phyloP scores from a whole-genome alignment of 1,284 basidiomycete species.

The Termitomyces sp. region DNA sequence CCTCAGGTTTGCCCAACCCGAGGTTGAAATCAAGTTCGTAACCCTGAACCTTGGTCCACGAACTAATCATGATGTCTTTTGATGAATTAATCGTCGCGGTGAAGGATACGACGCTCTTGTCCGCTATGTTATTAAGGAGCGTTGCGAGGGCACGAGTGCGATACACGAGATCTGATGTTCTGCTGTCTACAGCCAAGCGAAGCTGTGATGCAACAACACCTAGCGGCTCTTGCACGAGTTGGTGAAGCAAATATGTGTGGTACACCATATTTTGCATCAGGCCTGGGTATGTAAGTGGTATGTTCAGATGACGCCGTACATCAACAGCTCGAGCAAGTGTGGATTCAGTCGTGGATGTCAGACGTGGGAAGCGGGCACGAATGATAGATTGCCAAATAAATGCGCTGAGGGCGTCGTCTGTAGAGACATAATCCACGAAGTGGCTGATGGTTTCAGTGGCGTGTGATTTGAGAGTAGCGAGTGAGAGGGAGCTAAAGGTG shows the following conservation, averaged over 20 bases:
- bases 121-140: constrained; percentile 13
- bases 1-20: constrained; percentile 21
- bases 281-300: constrained; percentile 23
- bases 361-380: constrained; percentile 22
- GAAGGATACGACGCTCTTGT: constrained; percentile 16
- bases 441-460: constrained; percentile 14
- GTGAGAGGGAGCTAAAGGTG: constrained; percentile 9
- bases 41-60: constrained; percentile 22
- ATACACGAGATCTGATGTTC: constrained; percentile 17
- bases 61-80: constrained; percentile 24
- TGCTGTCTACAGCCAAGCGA: constrained; percentile 18
- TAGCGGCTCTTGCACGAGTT: constrained; percentile 18
- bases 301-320: constrained; percentile 20
- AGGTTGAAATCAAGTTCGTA: constrained; percentile 23
- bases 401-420: constrained; percentile 24
- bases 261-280: constrained; percentile 24
- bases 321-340: constrained; percentile 25
- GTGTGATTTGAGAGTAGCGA: constrained; percentile 17
- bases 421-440: constrained; percentile 19
- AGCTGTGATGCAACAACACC: constrained; percentile 21
- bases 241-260: constrained; percentile 14
- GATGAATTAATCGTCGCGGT: constrained; percentile 18
- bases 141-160: constrained; percentile 21
- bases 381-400: constrained; percentile 25
- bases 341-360: constrained; percentile 10